Base-by-base conservation (phyloP, 1,139 yeast species). In the Debaryomyces psychrophilus region DNA sequence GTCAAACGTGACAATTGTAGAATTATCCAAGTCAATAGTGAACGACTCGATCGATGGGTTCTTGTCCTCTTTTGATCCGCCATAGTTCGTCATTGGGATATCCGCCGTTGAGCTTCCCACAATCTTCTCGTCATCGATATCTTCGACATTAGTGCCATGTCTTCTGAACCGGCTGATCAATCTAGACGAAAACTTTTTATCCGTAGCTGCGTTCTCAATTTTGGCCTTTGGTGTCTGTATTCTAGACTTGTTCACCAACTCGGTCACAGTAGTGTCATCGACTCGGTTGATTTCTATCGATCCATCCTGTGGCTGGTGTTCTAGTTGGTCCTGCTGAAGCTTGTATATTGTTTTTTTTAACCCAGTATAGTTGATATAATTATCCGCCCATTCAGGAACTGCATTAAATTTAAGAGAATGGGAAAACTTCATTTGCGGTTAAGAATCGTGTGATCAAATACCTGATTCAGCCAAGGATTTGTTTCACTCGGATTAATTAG, bases 341-440 rank as follows among this genome's bases (percentile, higher is more conserved):
- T 59, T 57, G 59, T 85, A 85, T 37, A 85, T 79, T 20, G 76
- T 69, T 61, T 82, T 83, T 59, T 86, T 86, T 41, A 86, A 71
- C 8, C 77, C 73, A 4, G 85, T 81, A 62, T 85, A 85, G 60
- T 83, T 83, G 50, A 86, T 72, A 59, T 86, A 86, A 50, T 76
- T 67, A 46, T 85, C 82, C 44, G 84, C 76, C 92, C 93, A 86
- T 59, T 86, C 93, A 4, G 93, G 92, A 29, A 86, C 92, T 18
- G 89, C 87, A 62, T 86, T 86, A 66, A 86, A 84, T 65, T 85
- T 87, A 47, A 86, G 71, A 31, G 90, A 82, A 55, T 84, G 87
- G 43, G 86, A 77, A 62, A 86, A 86, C 73, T 86, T 86, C 93
- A 86, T 86, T n/a, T 38, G 12, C 14, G 33, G 44, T 6, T 44